These are phyloP conservation scores for Cichorium intybus DNA, from an alignment of 140 eudicot genomes.

Conservation along the genomic window DNA sequence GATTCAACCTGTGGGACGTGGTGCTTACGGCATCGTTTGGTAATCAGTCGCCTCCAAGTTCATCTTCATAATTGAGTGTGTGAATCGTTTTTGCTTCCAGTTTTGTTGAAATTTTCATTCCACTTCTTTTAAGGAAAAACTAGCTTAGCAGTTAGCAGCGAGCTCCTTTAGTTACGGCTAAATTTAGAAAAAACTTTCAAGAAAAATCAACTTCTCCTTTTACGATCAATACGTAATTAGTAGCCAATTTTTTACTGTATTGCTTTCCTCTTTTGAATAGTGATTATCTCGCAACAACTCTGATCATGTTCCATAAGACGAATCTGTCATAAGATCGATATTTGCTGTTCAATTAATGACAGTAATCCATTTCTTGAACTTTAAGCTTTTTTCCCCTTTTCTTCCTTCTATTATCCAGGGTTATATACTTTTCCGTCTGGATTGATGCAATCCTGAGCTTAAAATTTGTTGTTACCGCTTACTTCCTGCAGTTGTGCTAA, in stretches of 20 bases:
- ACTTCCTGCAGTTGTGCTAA: constrained; percentile 55
- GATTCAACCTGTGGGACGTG: constrained; percentile 74
- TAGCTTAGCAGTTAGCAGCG: not conserved
- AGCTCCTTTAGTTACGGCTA: constrained; percentile 1
- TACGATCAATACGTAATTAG: not conserved
- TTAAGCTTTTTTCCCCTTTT: not conserved
- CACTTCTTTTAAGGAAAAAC: not conserved
- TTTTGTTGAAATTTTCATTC: not conserved
- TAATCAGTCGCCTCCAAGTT: constrained; percentile 13
- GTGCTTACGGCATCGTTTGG: constrained; percentile 95
- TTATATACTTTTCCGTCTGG: not conserved
- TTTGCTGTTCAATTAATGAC: not conserved
- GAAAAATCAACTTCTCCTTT: not conserved
- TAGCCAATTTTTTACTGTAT: not conserved
- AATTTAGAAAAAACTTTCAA: not conserved
- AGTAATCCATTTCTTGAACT: not conserved
- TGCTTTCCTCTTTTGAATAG: not conserved
- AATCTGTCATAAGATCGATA: not conserved
- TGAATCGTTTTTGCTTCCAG: not conserved
- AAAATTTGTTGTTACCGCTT: not conserved
- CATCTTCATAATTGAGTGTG: not conserved
- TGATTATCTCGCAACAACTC: not conserved
- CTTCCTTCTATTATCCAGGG: not conserved
- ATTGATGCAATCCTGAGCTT: not conserved
- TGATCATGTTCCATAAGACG: not conserved